Conservation (phyloP, 768 basidiomycete species). For the Agaricus subrufescens region DNA sequence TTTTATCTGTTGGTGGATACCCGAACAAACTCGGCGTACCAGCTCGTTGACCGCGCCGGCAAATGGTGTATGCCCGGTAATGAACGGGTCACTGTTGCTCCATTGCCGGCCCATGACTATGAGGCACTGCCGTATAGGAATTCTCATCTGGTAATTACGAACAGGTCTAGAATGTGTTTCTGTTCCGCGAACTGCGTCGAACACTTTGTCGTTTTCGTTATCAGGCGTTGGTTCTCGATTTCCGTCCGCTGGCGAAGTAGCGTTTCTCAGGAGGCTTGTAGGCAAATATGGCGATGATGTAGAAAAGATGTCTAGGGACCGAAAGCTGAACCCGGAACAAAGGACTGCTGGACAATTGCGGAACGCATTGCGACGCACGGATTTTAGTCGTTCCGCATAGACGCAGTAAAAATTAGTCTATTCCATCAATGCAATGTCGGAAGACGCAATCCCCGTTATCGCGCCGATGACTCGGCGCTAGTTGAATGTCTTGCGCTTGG, state of each 20-base stretch:
- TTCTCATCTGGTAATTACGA: not conserved
- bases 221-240: conserved; percentile 49
- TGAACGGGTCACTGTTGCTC: not conserved
- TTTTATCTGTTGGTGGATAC: too few species aligned
- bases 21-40: too few species aligned
- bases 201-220: conserved; percentile 33
- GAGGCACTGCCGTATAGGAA: not conserved
- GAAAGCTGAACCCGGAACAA: conserved; percentile 77
- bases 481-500: not conserved
- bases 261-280: conserved; percentile 63
- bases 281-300: conserved; percentile 68
- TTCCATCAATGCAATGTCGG: not conserved
- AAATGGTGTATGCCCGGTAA: too few species aligned
- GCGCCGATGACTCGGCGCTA: not conserved
- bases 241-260: conserved; percentile 63
- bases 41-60: too few species aligned
- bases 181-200: conserved; percentile 25
- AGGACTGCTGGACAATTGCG: conserved; percentile 76
- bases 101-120: not conserved
- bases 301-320: conserved; percentile 74
- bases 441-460: too few species aligned
- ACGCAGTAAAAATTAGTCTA: not conserved
- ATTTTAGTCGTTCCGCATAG: conserved; percentile 21
- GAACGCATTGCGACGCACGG: conserved; percentile 56
- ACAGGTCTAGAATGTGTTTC: conserved; percentile 67